Conservation (phyloP, 2,329 filamentous ascomycete genomes). For the Lasiodiplodia theobromae region DNA sequence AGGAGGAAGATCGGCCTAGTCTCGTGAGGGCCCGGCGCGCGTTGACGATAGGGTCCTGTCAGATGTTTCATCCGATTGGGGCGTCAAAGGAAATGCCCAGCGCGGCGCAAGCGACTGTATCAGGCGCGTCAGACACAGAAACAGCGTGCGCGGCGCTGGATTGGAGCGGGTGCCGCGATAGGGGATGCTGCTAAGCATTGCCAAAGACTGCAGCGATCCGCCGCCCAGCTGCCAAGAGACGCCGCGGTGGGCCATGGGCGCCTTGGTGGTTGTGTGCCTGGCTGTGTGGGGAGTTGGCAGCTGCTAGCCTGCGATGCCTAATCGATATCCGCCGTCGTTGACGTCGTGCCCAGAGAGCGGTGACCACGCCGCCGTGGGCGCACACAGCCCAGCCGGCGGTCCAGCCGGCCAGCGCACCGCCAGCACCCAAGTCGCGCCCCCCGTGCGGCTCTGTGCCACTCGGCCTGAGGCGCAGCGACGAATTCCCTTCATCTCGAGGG, state of each 20-base stretch:
- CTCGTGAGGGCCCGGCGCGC: slow-evolving; percentile 13
- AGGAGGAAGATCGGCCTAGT: slow-evolving; percentile 16
- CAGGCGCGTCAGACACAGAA: slow-evolving; percentile 12
- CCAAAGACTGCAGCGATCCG: slow-evolving; percentile 19
- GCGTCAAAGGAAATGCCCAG: slow-evolving; percentile 2
- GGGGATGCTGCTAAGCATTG: slow-evolving; percentile 24
- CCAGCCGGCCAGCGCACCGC: neutral
- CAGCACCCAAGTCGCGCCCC: slow-evolving; percentile 1
- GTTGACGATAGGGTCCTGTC: neutral
- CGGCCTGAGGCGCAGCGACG: neutral
- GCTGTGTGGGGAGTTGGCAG: neutral
- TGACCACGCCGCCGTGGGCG: neutral
- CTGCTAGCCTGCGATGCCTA: neutral
- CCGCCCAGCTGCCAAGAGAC: slow-evolving; percentile 8
- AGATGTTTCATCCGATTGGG: slow-evolving; percentile 22
- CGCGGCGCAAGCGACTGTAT: slow-evolving; percentile 9
- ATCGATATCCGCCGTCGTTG: slow-evolving; percentile 5
- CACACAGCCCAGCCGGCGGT: slow-evolving; percentile 1
- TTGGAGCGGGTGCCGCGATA: slow-evolving; percentile 16
- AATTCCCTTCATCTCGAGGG: slow-evolving; percentile 11
- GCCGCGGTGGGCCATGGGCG: slow-evolving; percentile 3
- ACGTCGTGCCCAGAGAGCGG: slow-evolving; percentile 15
- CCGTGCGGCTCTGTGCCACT: slow-evolving; percentile 13
- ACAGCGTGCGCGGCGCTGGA: slow-evolving; percentile 7
- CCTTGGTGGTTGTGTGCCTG: slow-evolving; percentile 12